phyloP scores from a whole-genome alignment of 306 rosid genomes.

The Crotalaria pallida region DNA sequence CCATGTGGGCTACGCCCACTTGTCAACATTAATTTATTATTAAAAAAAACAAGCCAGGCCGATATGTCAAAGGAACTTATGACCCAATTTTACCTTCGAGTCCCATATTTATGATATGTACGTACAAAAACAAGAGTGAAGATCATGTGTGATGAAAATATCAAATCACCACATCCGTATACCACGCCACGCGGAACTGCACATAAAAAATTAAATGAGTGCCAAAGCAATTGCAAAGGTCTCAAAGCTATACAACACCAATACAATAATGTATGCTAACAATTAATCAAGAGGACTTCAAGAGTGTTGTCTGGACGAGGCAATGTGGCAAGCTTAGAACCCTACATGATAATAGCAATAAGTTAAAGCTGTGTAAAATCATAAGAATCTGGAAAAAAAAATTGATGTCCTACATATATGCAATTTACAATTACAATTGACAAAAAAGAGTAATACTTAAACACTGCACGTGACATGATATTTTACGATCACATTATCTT shows the following conservation, averaged over 20 bases:
- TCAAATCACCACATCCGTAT: conserved; percentile 97
- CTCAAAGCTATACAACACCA: not conserved
- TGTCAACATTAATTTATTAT: no score
- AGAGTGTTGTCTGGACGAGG: conserved; percentile 66
- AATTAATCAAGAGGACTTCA: conserved; percentile 76
- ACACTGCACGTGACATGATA: not conserved
- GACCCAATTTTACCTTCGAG: conserved; percentile 47
- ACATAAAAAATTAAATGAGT: conserved; percentile 23
- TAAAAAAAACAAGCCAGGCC: no score
- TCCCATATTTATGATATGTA: conserved; percentile 81
- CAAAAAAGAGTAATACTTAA: not conserved
- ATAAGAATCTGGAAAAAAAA: not conserved
- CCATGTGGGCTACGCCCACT: no score
- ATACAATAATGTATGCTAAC: conserved; percentile 38
- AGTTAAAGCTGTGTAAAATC: not conserved
- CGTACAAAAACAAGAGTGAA: conserved; percentile 77
- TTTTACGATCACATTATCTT: not conserved
- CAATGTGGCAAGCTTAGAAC: conserved; percentile 76
- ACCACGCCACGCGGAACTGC: conserved; percentile 88
- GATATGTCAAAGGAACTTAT: no score
- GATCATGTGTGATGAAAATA: conserved; percentile 98
- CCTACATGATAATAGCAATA: conserved; percentile 67
- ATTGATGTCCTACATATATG: not conserved
- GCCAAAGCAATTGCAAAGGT: not conserved
- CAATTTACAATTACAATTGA: not conserved